Evolutionary conservation across 2,329 filamentous ascomycete species (phyloP).

Genomic region (Lachnellula hyalina): DNA sequence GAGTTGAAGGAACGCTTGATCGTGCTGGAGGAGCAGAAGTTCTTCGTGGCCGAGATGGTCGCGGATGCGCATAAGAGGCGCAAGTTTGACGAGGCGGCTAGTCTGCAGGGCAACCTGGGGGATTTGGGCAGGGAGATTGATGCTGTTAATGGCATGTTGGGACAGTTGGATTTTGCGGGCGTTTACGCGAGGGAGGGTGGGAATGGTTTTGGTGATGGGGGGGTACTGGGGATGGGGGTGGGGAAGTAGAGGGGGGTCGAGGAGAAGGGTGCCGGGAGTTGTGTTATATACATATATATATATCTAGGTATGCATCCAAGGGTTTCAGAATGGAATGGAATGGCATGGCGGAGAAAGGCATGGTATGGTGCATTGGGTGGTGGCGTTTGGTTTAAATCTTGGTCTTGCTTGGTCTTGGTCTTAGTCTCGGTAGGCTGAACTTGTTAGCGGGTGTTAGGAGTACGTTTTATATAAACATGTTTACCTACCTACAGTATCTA

Average conservation of each 20-base stretch:
- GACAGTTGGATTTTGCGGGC: conserved; percentile 44
- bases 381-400: too few species aligned
- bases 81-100: conserved; percentile 64
- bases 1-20: conserved; percentile 62
- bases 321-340: too few species aligned
- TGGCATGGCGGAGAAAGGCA: too few species aligned
- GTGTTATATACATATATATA: too few species aligned
- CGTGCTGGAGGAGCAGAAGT: conserved; percentile 67
- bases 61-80: conserved; percentile 61
- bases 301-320: too few species aligned
- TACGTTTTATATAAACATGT: too few species aligned
- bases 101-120: conserved; percentile 57
- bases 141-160: conserved; percentile 52
- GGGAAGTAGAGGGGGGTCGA: not conserved
- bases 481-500: too few species aligned
- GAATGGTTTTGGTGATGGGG: conserved; percentile 2
- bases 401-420: too few species aligned
- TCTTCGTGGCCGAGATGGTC: conserved; percentile 67
- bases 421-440: too few species aligned
- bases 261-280: too few species aligned
- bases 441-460: too few species aligned
- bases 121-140: conserved; percentile 64
- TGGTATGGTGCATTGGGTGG: too few species aligned
- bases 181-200: conserved; percentile 23
- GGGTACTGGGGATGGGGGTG: conserved; percentile 2